Percentiles rank a stretch among this genome's conserved stretches.
Conservation (phyloP, 257 asterid species). For the Fraxinus excelsior region DNA sequence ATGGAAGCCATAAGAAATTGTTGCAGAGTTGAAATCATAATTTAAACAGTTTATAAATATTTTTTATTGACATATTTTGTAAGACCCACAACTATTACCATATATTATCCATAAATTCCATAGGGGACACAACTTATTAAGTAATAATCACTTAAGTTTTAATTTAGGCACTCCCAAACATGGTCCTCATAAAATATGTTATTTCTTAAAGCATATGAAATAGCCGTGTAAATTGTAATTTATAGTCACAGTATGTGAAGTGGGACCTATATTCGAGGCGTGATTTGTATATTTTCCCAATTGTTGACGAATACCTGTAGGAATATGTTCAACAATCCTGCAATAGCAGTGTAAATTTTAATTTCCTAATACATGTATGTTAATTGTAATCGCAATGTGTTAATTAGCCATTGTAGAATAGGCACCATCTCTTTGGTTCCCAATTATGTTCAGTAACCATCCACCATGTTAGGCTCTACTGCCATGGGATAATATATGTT, state of each 20-base stretch:
- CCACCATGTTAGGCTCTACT: not conserved
- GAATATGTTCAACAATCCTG: not conserved
- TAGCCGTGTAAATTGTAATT: not conserved
- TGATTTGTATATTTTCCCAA: not conserved
- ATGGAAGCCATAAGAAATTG: not conserved
- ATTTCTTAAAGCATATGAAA: not conserved
- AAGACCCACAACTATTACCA: too few species aligned
- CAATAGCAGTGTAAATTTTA: too few species aligned
- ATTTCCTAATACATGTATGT: not conserved
- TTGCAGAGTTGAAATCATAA: too few species aligned
- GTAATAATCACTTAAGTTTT: too few species aligned
- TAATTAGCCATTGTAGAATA: not conserved
- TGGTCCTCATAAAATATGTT: not conserved
- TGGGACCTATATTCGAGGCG: not conserved
- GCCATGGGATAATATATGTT: conserved; percentile 4
- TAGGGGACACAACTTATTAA: too few species aligned
- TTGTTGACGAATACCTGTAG: not conserved
- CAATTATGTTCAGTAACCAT: too few species aligned
- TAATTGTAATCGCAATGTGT: not conserved
- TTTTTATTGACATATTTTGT: too few species aligned
- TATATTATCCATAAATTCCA: too few species aligned
- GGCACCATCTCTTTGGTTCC: not conserved
- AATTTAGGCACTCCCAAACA: too few species aligned
- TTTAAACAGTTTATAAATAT: too few species aligned
- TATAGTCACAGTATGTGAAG: not conserved